Percentiles rank a stretch among this genome's conserved stretches.
phyloP scores from a whole-genome alignment of 2,329 filamentous ascomycete species.

The Tolypocladium pustulatum region DNA sequence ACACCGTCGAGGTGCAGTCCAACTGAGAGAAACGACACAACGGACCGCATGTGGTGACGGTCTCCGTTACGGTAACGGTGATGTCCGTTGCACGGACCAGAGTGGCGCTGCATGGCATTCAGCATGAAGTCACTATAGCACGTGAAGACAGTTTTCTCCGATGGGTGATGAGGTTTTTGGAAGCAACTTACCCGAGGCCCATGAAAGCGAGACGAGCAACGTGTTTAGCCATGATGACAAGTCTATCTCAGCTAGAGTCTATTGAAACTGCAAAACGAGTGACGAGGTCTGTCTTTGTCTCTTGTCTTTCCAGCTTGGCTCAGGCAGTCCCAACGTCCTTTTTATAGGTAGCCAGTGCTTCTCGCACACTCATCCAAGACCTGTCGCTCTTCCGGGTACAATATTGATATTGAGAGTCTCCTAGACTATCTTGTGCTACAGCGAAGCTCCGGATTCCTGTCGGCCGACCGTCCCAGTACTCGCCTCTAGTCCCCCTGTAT shows the following conservation, averaged over 20 bases:
- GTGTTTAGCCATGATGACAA: not conserved
- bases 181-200: not conserved
- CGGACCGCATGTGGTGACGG: not conserved
- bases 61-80: not conserved
- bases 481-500: not conserved
- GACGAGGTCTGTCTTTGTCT: not conserved
- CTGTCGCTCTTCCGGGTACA: not conserved
- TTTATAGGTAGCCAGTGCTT: not conserved
- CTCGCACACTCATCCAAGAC: too few relatives aligned
- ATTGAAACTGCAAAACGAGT: not conserved
- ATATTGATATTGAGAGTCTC: not conserved
- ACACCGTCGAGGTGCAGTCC: not conserved
- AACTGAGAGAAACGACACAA: not conserved
- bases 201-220: not conserved
- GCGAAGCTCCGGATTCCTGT: not conserved
- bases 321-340: not conserved
- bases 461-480: not conserved
- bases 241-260: not conserved
- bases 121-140: not conserved
- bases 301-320: not conserved
- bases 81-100: not conserved
- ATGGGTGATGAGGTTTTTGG: not conserved
- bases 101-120: not conserved
- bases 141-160: not conserved
- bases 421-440: not conserved